Conservation (phyloP, 192 early-diverging fungal species). For the Pilobolus umbonatus region DNA sequence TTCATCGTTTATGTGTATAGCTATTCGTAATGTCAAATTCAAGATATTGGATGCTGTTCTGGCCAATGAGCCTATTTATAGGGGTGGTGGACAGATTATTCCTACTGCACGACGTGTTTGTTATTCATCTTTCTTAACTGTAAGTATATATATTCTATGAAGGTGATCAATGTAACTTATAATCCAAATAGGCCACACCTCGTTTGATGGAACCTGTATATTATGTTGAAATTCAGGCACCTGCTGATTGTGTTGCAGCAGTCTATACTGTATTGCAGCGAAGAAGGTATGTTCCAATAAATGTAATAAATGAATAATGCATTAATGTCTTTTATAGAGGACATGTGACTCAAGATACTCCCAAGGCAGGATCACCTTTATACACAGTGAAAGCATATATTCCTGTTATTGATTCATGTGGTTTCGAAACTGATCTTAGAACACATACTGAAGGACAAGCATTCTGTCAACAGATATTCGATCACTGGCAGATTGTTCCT, state of each 20-base stretch:
- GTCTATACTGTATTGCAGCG: constrained; percentile 93
- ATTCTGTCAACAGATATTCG: constrained; percentile 97
- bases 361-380: constrained; percentile 91
- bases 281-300: constrained; percentile 47
- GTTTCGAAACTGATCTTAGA: constrained; percentile 95
- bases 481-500: constrained; percentile 97
- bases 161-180: neutral
- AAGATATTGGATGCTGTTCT: constrained; percentile 83
- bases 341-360: constrained; percentile 91
- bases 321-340: constrained; percentile 51
- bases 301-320: neutral
- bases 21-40: constrained; percentile 95
- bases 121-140: constrained; percentile 93
- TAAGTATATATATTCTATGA: constrained; percentile 27
- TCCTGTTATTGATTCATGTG: constrained; percentile 93
- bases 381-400: constrained; percentile 92
- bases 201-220: constrained; percentile 97
- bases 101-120: constrained; percentile 94
- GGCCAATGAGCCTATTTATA: constrained; percentile 82
- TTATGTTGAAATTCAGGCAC: constrained; percentile 94
- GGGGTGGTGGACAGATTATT: constrained; percentile 95
- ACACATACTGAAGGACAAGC: constrained; percentile 97
- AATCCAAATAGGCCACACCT: constrained; percentile 69
- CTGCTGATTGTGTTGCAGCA: constrained; percentile 90
- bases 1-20: constrained; percentile 31